Conservation (phyloP, 139 green algal species). For the Closterium sp. region DNA sequence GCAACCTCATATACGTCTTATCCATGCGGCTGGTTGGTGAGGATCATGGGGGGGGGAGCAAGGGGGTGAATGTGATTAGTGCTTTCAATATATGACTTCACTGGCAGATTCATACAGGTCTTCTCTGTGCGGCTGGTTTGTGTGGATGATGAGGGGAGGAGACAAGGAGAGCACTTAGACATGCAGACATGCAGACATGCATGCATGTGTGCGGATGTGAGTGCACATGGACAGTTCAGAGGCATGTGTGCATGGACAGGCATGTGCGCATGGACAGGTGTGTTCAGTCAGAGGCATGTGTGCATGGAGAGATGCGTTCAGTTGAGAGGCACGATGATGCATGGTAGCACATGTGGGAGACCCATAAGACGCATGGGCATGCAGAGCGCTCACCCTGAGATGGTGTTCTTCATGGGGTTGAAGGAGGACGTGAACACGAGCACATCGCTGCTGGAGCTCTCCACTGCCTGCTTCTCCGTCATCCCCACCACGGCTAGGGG, state of each 20-base stretch:
- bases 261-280: background rate
- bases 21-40: background rate
- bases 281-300: background rate
- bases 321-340: too few species aligned
- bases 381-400: slow-evolving; percentile 52
- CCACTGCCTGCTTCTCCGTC: slow-evolving; percentile 81
- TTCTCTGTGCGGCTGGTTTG: too few species aligned
- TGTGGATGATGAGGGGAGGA: too few species aligned
- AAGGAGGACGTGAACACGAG: slow-evolving; percentile 90
- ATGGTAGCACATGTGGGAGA: background rate
- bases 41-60: background rate
- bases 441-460: slow-evolving; percentile 61
- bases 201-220: too few species aligned
- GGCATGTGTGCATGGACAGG: background rate
- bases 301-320: background rate
- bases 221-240: too few species aligned
- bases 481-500: slow-evolving; percentile 83
- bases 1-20: slow-evolving; percentile 59
- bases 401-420: slow-evolving; percentile 90
- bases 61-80: too few species aligned
- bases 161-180: background rate
- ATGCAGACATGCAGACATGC: background rate
- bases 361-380: background rate
- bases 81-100: background rate
- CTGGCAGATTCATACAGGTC: background rate